A percentile compares a stretch with the other conserved stretches of the same genome.
phyloP scores from a whole-genome alignment of 495 filamentous ascomycete genomes.

The Saxophila tyrrhenica region DNA sequence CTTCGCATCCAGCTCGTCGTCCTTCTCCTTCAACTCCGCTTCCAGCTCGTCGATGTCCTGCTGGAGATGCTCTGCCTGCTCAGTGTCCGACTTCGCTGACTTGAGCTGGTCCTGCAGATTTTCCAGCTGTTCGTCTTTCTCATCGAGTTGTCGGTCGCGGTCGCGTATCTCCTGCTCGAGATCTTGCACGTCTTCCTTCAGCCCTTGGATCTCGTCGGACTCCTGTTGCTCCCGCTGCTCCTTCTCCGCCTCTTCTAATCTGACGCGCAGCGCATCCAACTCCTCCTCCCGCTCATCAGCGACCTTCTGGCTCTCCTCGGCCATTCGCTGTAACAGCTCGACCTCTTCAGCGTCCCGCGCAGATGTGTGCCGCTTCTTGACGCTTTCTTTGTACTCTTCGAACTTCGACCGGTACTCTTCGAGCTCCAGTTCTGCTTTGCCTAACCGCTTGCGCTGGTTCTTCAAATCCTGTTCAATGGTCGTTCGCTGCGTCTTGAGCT shows the following conservation, averaged over 20 bases:
- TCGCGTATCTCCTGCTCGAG: constrained; percentile 54
- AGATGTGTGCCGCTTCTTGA: constrained; percentile 61
- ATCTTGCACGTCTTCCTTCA: constrained; percentile 58
- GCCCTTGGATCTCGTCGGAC: constrained; percentile 46
- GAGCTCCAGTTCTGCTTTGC: constrained; percentile 65
- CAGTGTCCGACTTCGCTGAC: constrained; percentile 18
- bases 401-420: constrained; percentile 69
- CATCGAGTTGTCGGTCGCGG: constrained; percentile 49
- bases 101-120: constrained; percentile 39
- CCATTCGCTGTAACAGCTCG: constrained; percentile 37
- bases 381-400: constrained; percentile 63
- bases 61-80: constrained; percentile 12
- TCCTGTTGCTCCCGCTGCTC: constrained; percentile 35
- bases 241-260: constrained; percentile 24
- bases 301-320: constrained; percentile 22
- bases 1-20: constrained; percentile 17
- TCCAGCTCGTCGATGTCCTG: constrained; percentile 20
- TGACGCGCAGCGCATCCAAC: constrained; percentile 21
- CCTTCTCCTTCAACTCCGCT: constrained; percentile 19
- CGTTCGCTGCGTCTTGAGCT: constrained; percentile 80
- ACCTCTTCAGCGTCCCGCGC: constrained; percentile 48
- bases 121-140: constrained; percentile 49
- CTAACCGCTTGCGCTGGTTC: constrained; percentile 68
- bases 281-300: constrained; percentile 34
- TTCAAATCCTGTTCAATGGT: constrained; percentile 79